Base-by-base conservation (phyloP, 176 grass and related monocot genomes). In the Saccharum officinarum region DNA sequence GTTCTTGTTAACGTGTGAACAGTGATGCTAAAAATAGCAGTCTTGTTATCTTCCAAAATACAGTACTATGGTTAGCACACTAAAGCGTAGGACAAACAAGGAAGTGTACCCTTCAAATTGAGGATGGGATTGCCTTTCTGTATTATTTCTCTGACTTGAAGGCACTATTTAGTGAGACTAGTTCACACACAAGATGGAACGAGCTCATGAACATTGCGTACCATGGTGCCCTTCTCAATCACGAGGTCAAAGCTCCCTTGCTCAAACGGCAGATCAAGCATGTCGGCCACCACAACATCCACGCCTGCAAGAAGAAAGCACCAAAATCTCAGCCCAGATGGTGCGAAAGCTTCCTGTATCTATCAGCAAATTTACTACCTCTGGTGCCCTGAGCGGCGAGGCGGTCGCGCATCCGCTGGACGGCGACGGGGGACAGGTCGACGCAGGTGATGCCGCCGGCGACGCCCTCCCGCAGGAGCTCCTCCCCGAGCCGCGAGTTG, bases 151-250 rank as follows among this genome's bases (percentile, higher is more conserved):
- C 11, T 14, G 10, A 52, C 30, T 46, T 45, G 6, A n/a, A 34
- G 28, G 25, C 11, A 14, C 4, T 31, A 62, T 15, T 82, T 20
- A 31, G 5, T 80, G 0, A 13, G 20, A 6, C 11, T 12, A 15
- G 49, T 0, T 15, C 1, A 52, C 49, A 17, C 15, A 52, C 0
- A 6, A 52, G 14, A 52, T 52, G 49, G 49, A 76, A 73, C 45
- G 4, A 73, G 83, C 38, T 73, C 16, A 30, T 61, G 6, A 77
- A 3, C 16, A 81, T 11, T 7, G 0, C 16, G 1, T 92, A 96
- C 93, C 93, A 99, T 94, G 69, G 93, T 99, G 3, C 92, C 86
- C 83, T 96, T 99, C 44, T 96, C 91, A 1, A 96, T 91, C 16
- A 96, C 93, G 0, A 95, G 42, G 42, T 98, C 93, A 8, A 98